phyloP scores from a whole-genome alignment of 176 grass and related monocot species.

The Avena insularis region DNA sequence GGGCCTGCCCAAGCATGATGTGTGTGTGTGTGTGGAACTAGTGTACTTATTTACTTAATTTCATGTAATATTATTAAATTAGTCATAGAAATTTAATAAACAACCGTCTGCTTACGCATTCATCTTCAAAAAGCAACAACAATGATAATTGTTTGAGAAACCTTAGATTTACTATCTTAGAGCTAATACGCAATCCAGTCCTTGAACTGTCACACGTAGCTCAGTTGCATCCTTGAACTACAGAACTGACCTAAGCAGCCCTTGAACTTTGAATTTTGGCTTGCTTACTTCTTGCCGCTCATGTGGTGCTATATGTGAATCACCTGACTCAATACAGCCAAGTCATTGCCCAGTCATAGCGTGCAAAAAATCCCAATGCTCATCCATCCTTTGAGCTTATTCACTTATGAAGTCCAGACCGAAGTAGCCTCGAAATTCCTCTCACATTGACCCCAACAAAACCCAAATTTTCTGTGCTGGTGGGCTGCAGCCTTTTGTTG shows the following conservation, averaged over 20 bases:
- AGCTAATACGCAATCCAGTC: background rate
- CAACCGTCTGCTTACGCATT: background rate
- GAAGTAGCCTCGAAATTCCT: background rate
- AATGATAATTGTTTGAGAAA: background rate
- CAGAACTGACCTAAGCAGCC: background rate
- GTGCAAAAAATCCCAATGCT: background rate
- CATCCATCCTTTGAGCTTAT: background rate
- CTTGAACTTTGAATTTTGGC: slow-evolving; percentile 5
- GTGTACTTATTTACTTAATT: slow-evolving; percentile 2
- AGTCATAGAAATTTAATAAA: background rate
- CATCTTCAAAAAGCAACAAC: slow-evolving; percentile 17
- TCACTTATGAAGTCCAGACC: slow-evolving; percentile 11
- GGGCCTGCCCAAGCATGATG: slow-evolving; percentile 2
- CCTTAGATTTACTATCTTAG: slow-evolving; percentile 1
- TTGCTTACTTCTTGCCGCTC: background rate
- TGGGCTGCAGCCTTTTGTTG: background rate
- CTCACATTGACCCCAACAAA: background rate
- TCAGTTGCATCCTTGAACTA: background rate
- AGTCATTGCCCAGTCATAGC: slow-evolving; percentile 18
- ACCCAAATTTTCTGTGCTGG: slow-evolving; percentile 4
- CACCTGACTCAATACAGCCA: background rate
- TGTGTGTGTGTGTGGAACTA: background rate
- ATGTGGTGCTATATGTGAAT: background rate
- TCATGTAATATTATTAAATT: slow-evolving; percentile 2
- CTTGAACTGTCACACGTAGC: background rate